Base-by-base conservation (phyloP, 768 basidiomycete species). In the Collybiopsis confluens region DNA sequence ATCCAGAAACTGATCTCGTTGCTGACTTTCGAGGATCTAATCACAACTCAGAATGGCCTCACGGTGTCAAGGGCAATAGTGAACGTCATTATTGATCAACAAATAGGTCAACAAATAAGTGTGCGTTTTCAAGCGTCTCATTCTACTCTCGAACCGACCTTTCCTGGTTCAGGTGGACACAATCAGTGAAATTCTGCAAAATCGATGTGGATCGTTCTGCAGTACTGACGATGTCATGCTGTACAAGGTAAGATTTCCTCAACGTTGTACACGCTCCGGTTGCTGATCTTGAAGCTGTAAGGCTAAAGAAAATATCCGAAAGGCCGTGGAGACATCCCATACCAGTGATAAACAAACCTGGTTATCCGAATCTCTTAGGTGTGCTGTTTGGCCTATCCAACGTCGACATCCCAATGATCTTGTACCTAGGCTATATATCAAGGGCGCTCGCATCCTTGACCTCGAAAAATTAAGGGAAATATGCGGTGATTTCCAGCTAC, bases 171-270 rank as follows among this genome's bases (percentile, higher is more conserved):
- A 96, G 94, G 91, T 99, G 58, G 97, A 99, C 68, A 90, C 93
- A 5, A 90, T 99, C 67, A 96, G 92, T 65, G 94, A 98, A 62
- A 85, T 94, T 40, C 71, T 99, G 36, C 96, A 98, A 64, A 86
- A 90, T 62, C 80, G 93, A 65, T 99, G 97, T 60, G 95, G 96
- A 2, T 92, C 94, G 13, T 98, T 98, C 79, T 98, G 94, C 69
- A 95, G 95, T 60, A 88, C 95, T 2, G 97, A 98, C 64, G 97
- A 99, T 70, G 97, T 99, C 41, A 90, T 97, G 80, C 70, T 97
- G 26, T 98, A 98, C 75, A 99, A 99, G 77, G 93, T 85, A 61
- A 54, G 71, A 33, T 53, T 41, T 51, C 16, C 38, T 48, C n/a
- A 20, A 53, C n/a, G 45, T 1, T 15, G 30, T 33, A 30, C 28